Conservation (phyloP, 495 filamentous ascomycete species). For the Penicillium coffeae region DNA sequence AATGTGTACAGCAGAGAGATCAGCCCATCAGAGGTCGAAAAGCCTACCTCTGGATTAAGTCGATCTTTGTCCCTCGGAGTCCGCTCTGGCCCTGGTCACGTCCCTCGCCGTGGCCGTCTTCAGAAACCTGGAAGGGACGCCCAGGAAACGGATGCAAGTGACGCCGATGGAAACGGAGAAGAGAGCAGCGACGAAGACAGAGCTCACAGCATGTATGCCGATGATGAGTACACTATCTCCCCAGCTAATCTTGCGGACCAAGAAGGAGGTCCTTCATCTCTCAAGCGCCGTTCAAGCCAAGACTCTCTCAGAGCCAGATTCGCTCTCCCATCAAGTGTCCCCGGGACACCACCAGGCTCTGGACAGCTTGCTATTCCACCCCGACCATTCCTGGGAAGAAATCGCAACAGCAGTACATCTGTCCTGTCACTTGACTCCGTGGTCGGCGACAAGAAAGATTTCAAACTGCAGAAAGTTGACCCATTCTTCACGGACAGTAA, state of each 20-base stretch:
- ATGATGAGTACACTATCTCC: slow-evolving; percentile 45
- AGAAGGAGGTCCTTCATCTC: slow-evolving; percentile 2
- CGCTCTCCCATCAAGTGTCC: slow-evolving; percentile 18
- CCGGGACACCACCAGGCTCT: slow-evolving; percentile 28
- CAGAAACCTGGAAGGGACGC: slow-evolving; percentile 1
- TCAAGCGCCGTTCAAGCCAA: slow-evolving; percentile 24
- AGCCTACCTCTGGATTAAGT: slow-evolving; percentile 35
- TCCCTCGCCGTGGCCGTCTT: slow-evolving; percentile 29
- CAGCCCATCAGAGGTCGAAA: slow-evolving; percentile 30
- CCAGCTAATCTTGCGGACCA: slow-evolving; percentile 35
- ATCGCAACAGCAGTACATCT: slow-evolving; percentile 42
- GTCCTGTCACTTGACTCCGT: slow-evolving; percentile 53
- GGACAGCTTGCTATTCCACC: slow-evolving; percentile 35
- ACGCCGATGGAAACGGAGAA: slow-evolving; percentile 27
- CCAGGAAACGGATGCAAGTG: slow-evolving; percentile 15
- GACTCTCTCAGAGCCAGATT: slow-evolving; percentile 22
- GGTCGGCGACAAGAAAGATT: slow-evolving; percentile 57
- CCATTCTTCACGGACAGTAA: slow-evolving; percentile 67
- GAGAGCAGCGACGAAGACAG: slow-evolving; percentile 43
- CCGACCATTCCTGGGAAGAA: slow-evolving; percentile 25
- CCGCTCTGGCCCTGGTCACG: slow-evolving; percentile 43
- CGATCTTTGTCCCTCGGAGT: slow-evolving; percentile 44
- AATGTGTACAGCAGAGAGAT: slow-evolving; percentile 41
- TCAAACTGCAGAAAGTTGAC: slow-evolving; percentile 65
- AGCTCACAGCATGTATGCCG: slow-evolving; percentile 36